phyloP scores from a whole-genome alignment of 257 asterid genomes.

The Nicotiana knightiana region DNA sequence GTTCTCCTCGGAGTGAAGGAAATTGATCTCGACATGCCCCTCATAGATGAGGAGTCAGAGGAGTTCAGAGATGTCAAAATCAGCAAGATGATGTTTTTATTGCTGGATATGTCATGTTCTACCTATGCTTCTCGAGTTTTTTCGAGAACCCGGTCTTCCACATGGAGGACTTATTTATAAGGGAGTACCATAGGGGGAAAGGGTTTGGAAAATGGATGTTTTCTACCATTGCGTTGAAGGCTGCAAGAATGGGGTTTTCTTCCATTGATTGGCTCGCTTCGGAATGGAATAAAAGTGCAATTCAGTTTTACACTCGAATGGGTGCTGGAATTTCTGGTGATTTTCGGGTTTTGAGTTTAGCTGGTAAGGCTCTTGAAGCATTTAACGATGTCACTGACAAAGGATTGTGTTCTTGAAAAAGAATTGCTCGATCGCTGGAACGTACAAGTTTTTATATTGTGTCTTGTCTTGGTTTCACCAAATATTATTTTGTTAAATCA shows the following conservation, averaged over 20 bases:
- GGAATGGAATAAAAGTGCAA: background rate
- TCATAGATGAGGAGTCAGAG: background rate
- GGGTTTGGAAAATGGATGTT: slow-evolving; percentile 3
- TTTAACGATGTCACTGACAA: background rate
- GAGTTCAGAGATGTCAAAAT: background rate
- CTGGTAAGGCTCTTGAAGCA: background rate
- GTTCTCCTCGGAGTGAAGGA: background rate
- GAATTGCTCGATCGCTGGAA: no score
- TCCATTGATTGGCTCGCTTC: background rate
- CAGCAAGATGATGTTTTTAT: background rate
- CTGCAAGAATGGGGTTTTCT: background rate
- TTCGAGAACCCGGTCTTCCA: background rate
- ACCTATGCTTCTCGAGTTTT: background rate
- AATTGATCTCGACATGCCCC: background rate
- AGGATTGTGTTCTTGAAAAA: no score
- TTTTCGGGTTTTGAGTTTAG: slow-evolving; percentile 4
- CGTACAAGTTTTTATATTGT: no score
- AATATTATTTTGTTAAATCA: no score
- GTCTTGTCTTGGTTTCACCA: no score
- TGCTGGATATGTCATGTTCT: background rate
- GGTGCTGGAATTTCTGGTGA: background rate
- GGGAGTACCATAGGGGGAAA: background rate
- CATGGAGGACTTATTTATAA: background rate
- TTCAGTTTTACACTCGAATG: background rate
- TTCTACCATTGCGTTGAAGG: background rate